Percentiles rank a stretch among this genome's conserved stretches.
phyloP scores from a whole-genome alignment of 495 filamentous ascomycete genomes.

The Penicillium parvum region DNA sequence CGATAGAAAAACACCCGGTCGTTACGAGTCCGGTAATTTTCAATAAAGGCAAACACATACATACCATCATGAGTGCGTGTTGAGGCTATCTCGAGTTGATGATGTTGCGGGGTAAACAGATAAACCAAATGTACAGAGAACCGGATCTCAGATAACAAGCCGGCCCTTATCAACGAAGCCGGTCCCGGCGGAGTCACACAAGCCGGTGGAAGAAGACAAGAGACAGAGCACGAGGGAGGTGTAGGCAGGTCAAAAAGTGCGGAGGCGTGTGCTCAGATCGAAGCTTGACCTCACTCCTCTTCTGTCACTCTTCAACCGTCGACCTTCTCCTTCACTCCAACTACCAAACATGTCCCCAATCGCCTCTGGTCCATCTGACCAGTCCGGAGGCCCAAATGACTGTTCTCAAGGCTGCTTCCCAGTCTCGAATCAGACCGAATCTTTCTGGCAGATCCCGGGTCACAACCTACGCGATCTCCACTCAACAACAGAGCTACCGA shows the following conservation, averaged over 20 bases:
- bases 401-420: constrained; percentile 32
- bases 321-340: not conserved
- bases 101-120: not conserved
- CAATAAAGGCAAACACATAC: not conserved
- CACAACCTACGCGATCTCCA: constrained; percentile 50
- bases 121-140: not conserved
- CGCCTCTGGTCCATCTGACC: not conserved
- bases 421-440: constrained; percentile 49
- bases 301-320: not conserved
- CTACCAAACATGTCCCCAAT: not conserved
- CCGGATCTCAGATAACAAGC: not conserved
- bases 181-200: not conserved
- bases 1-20: too few species aligned
- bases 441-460: constrained; percentile 61
- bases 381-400: not conserved
- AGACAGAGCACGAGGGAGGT: too few species aligned
- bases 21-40: not conserved
- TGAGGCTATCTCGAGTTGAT: not conserved
- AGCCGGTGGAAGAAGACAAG: too few species aligned
- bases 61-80: not conserved
- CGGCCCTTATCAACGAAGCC: not conserved
- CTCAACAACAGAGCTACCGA: constrained; percentile 43
- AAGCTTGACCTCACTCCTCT: not conserved
- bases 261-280: not conserved
- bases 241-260: not conserved